Evolutionary conservation across 805 yeast species (phyloP).

Genomic region (Jamesozyma hellenica): DNA sequence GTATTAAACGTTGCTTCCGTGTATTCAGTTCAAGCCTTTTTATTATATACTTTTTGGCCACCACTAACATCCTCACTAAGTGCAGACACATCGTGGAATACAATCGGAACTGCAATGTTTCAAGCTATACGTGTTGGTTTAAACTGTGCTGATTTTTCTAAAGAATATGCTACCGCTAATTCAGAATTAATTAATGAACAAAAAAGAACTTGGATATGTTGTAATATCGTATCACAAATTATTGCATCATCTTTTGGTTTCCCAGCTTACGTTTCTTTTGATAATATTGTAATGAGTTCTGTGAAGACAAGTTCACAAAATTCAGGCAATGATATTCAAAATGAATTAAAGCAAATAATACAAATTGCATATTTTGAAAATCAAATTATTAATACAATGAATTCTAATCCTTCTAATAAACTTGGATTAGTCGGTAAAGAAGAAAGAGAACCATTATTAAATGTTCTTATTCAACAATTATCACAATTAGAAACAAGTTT

Average conservation of each 20-base stretch:
- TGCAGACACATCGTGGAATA: constrained; percentile 94
- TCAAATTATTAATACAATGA: constrained; percentile 69
- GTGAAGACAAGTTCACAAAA: constrained; percentile 21
- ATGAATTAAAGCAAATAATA: constrained; percentile 61
- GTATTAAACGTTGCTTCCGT: constrained; percentile 82
- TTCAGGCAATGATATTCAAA: constrained; percentile 34
- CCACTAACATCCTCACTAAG: constrained; percentile 88
- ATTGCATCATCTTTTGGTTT: constrained; percentile 90
- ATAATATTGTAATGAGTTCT: constrained; percentile 51
- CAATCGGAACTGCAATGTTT: constrained; percentile 84
- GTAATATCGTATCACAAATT: constrained; percentile 81
- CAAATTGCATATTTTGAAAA: constrained; percentile 80
- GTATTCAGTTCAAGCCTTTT: constrained; percentile 86
- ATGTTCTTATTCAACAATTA: constrained; percentile 59
- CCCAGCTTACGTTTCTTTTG: constrained; percentile 85
- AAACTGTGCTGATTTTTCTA: constrained; percentile 62
- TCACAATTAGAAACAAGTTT: constrained; percentile 57
- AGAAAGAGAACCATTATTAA: constrained; percentile 66
- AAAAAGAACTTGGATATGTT: constrained; percentile 83
- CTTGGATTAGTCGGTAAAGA: constrained; percentile 54
- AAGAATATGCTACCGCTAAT: constrained; percentile 42
- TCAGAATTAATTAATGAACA: constrained; percentile 56
- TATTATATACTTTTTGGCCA: constrained; percentile 89
- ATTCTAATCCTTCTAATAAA: constrained; percentile 57
- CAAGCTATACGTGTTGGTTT: constrained; percentile 89